Evolutionary conservation across 345 rosid genomes (phyloP), one percentile per base, ranked within the genome.

Genomic region (Gossypium rotundifolium): DNA sequence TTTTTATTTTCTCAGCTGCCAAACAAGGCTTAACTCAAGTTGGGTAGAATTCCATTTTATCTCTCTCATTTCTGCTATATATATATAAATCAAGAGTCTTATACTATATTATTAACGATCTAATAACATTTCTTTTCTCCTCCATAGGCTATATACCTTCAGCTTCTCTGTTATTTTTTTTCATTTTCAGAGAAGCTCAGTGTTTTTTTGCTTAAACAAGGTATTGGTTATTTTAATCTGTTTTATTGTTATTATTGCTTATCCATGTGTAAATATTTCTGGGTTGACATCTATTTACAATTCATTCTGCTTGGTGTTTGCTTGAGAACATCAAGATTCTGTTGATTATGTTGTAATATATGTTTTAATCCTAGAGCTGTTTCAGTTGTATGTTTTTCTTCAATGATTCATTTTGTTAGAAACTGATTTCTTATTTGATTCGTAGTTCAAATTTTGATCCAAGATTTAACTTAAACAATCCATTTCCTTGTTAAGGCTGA

Each of bases 181-280:
- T 71, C 64, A n/a, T 55, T 12, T 42, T 71, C 48, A 70, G 74
- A 53, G 74, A 70, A 70, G 74, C 74, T 49, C 22, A 53, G 46
- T 10, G 0, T 33, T 64, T 40, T 33, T 23, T 70, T 51, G 74
- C 49, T 29, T 4, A 27, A 53, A 33, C 49, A 2, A 71, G 63
- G 64, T 71, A 40, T 33, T 33, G 40, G 40, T 20, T 38, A 3
- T 52, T 29, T 51, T 12, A 1, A 17, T 52, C 27, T 69, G 0
- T 2, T 70, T 44, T 20, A 46, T 38, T 25, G 38, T 58, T 57
- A 8, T 42, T 14, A 59, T 72, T 16, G 55, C 57, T 18, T 44
- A 3, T 46, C 16, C 9, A 27, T n/a, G 17, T 45, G 13, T 54
- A 51, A 53, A n/a, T 9, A 14, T 46, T 23, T 49, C 72, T 48